Base-by-base conservation (phyloP, 1,284 basidiomycete genomes). In the Volvariella volvacea region DNA sequence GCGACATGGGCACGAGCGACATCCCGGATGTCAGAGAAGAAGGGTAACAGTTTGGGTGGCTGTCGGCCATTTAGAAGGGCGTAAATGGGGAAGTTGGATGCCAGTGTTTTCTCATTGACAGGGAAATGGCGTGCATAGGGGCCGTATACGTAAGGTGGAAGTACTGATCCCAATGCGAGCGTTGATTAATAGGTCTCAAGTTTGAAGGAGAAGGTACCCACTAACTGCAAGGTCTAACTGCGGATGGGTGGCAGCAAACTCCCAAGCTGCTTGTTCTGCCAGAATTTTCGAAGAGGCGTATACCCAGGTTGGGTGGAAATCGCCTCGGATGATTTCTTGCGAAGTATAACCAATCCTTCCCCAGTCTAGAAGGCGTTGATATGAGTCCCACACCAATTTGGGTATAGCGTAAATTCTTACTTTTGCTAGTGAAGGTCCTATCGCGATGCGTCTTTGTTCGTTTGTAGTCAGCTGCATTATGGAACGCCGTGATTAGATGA, bases 211-310 rank as follows among this genome's bases (percentile, higher is more conserved):
- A n/a, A n/a, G 30, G n/a, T n/a, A 42, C 56, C 40, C 44, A 57
- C 56, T 42, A 33, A 52, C 50, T 14, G 52, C 43, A 19, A 59
- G 44, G 42, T 58, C 55, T 34, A 60, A 40, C n/a, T 44, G 25
- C 7, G 53, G 53, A 39, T 59, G 47, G 17, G 48, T 42, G 30
- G 48, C 44, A 3, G 54, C 57, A 31, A 52, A 60, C 15, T 57
- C 47, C 56, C 57, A 60, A 3, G 50, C 52, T 3, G 56, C 55
- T 6, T 49, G 51, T 45, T 60, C 59, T 4, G 53, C 52, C 10
- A 60, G 41, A 16, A 48, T 48, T 43, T 59, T 60, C 14, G 54
- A 52, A 3, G 55, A 52, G 6, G 44, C 19, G 43, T 60, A 60
- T 9, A 41, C 15, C 46, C 50, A 53, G 32, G 45, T 44, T 1